Percentiles rank a stretch among this genome's conserved stretches.
Conservation (phyloP, 306 rosid species). For the Ammopiptanthus mongolicus region DNA sequence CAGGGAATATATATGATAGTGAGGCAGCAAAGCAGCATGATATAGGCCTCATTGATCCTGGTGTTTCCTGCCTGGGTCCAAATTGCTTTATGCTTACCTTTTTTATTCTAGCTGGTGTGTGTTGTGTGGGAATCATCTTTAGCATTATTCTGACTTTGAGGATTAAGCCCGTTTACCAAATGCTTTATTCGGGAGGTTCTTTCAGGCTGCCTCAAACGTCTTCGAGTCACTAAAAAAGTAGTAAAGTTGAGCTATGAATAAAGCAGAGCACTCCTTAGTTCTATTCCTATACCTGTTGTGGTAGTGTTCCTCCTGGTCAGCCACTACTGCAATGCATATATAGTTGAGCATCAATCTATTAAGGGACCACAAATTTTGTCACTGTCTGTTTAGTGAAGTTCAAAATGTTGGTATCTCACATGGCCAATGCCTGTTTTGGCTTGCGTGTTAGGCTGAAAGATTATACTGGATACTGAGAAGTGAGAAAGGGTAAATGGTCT, state of each 20-base stretch:
- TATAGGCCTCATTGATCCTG: constrained; percentile 18
- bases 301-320: not conserved
- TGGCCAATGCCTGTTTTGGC: not conserved
- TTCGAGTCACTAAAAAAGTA: constrained; percentile 25
- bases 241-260: constrained; percentile 8
- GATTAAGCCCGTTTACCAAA: constrained; percentile 69
- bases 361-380: not conserved
- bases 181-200: constrained; percentile 80
- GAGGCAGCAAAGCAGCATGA: constrained; percentile 76
- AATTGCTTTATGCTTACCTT: constrained; percentile 65
- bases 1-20: constrained; percentile 58
- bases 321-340: not conserved
- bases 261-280: not conserved
- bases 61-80: constrained; percentile 55
- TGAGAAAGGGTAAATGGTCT: not conserved
- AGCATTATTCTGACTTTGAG: constrained; percentile 50
- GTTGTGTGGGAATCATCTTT: constrained; percentile 50
- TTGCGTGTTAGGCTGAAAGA: constrained; percentile 1
- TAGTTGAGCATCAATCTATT: not conserved
- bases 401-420: constrained; percentile 2
- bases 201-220: constrained; percentile 57
- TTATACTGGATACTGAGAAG: not conserved
- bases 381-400: not conserved
- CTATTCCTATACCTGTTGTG: not conserved
- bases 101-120: constrained; percentile 49